These are phyloP conservation scores for Mitragyna speciosa DNA, from an alignment of 257 asterid species.

Conservation along the genomic window DNA sequence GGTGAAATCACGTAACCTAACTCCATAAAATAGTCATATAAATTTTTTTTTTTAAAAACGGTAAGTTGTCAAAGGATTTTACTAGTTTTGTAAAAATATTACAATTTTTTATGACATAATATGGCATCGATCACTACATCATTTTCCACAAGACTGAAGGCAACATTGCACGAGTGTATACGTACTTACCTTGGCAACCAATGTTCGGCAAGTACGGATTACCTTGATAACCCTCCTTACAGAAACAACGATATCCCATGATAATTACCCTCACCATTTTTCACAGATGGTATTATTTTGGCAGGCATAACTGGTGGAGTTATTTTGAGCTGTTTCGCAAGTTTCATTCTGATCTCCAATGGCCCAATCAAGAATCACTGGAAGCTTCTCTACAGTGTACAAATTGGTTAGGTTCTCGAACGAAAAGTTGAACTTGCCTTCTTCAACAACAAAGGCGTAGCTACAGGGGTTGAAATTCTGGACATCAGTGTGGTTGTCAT, in stretches of 20 bases:
- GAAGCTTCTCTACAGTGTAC: conserved; percentile 4
- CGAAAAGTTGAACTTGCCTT: conserved; percentile 20
- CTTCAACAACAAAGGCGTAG: conserved; percentile 32
- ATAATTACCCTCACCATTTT: conserved; percentile 9
- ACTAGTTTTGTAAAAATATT: no score
- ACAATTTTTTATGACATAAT: no score
- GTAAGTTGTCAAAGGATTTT: no score
- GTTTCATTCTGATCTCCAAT: conserved; percentile 16
- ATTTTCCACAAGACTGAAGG: no score
- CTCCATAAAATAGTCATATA: no score
- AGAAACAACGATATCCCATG: conserved; percentile 41
- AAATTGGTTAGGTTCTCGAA: not conserved
- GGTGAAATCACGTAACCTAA: no score
- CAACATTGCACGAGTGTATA: no score
- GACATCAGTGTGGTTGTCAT: accelerated
- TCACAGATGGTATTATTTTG: conserved; percentile 29
- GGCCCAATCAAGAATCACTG: conserved; percentile 41
- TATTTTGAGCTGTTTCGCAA: conserved; percentile 27
- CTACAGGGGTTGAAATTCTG: conserved; percentile 10
- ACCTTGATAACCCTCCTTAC: conserved; percentile 36
- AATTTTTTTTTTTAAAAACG: no score
- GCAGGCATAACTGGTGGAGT: conserved; percentile 26
- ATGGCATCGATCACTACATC: no score
- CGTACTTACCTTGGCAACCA: conserved; percentile 35
- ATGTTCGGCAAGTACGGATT: conserved; percentile 34